Conservation (phyloP, 2,329 filamentous ascomycete genomes). For the Colletotrichum magnum region DNA sequence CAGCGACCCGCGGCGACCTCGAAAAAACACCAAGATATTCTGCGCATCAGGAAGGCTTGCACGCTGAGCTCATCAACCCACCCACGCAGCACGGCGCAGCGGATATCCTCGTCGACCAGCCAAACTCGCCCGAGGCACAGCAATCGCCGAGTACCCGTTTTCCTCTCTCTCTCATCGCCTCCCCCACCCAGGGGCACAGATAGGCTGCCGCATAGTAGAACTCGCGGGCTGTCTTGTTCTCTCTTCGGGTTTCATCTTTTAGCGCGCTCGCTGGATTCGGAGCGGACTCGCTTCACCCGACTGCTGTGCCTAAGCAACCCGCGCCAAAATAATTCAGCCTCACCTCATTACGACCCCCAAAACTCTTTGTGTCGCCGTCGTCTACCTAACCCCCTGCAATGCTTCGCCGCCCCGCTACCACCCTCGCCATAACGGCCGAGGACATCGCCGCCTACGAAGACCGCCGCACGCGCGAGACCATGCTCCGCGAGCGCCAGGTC, state of each 20-base stretch:
- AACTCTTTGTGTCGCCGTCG: too few relatives aligned
- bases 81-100: too few relatives aligned
- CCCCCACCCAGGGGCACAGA: neutral
- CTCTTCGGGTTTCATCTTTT: too few relatives aligned
- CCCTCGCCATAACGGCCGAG: constrained; percentile 76
- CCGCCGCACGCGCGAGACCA: constrained; percentile 62
- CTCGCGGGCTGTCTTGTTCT: too few relatives aligned
- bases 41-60: too few relatives aligned
- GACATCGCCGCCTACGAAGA: constrained; percentile 81
- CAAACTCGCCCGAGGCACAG: neutral
- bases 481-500: constrained; percentile 38
- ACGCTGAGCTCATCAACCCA: too few relatives aligned
- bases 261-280: too few relatives aligned
- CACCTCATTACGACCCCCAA: neutral
- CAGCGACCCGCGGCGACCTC: neutral
- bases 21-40: neutral
- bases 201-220: neutral
- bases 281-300: too few relatives aligned
- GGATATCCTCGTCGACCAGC: neutral
- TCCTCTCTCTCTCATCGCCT: neutral
- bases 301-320: neutral
- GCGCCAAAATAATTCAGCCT: neutral
- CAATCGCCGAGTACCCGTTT: too few relatives aligned
- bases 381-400: constrained; percentile 55
- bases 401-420: constrained; percentile 78